Conservation (phyloP, 371 early-diverging fungal species). For the Zychaea mexicana region DNA sequence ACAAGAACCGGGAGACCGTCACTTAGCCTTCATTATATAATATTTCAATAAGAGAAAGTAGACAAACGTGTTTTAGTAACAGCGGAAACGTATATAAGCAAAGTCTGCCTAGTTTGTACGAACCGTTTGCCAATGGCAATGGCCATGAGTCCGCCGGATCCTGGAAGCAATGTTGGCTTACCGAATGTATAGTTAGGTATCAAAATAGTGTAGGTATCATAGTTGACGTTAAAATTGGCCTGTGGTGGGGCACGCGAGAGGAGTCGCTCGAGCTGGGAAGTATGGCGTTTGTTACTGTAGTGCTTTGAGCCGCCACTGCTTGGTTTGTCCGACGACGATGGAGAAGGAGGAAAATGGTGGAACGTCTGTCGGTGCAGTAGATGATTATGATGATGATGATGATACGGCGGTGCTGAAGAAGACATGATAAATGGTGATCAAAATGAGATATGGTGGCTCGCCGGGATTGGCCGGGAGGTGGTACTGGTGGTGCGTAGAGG, state of each 20-base stretch:
- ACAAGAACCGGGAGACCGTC: conserved; percentile 34
- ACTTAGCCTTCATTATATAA: conserved; percentile 17
- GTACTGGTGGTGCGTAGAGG: too few relatives aligned
- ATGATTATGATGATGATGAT: not conserved
- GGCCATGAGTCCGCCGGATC: conserved; percentile 42
- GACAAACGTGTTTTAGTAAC: not conserved
- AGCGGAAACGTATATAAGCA: not conserved
- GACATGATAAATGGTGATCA: not conserved
- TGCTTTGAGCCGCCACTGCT: not conserved
- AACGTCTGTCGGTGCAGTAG: not conserved
- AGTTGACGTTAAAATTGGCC: conserved; percentile 41
- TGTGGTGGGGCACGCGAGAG: conserved; percentile 23
- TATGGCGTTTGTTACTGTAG: not conserved
- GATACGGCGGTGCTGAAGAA: not conserved
- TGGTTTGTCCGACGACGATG: not conserved
- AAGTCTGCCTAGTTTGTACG: too few relatives aligned
- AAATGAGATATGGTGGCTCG: not conserved
- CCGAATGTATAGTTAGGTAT: conserved; percentile 45
- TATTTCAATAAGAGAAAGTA: too few relatives aligned
- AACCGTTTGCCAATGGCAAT: conserved; percentile 41
- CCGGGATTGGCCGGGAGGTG: too few relatives aligned
- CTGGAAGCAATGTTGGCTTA: conserved; percentile 32
- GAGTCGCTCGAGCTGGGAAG: conserved; percentile 12
- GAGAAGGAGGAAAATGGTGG: not conserved
- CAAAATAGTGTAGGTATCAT: conserved; percentile 29